Base-by-base conservation (phyloP, 1,139 yeast genomes). In the Geotrichum carabidarum region DNA sequence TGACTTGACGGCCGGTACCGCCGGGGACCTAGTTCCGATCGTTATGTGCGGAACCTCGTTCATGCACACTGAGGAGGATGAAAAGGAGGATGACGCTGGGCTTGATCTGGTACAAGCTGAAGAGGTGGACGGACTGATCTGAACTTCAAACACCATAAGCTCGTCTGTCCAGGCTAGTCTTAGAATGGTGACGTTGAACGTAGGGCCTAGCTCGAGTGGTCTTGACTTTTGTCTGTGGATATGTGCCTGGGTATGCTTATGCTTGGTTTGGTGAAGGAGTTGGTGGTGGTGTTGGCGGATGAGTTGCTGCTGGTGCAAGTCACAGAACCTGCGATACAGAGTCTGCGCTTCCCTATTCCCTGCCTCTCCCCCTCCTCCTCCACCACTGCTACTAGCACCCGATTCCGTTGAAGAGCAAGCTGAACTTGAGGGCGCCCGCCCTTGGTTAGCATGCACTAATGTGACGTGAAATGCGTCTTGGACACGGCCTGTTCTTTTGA, bases 381-480 rank as follows among this genome's bases (percentile, higher is more conserved):
- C 35, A 32, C 9, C 35, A 32, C 35, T 11, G 11, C 9, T 32
- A 32, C 35, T 32, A 32, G 35, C 43, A 27, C 22, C 6, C 22
- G 30, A 14, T n/a, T 38, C 15, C 40, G 30, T 14, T 17, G n/a
- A n/a, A n/a, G n/a, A n/a, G n/a, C n/a, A n/a, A n/a, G 27, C 27
- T 22, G 27, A 22, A 5, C 4, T 3, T 22, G 27, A 22, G 5
- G 27, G 27, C 27, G 27, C 4, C 27, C 27, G 8, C 30, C 30
- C 37, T 18, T 51, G 43, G 7, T 38, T 63, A 0, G 66, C 60
- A 65, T 93, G 98, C 0, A 82, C 80, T 46, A 91, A 67, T 0
- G 99, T 93, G 1, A 91, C 80, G 67, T 93, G 99, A 63, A 88
- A 86, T 41, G 75, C 77, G 0, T 65, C 53, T 62, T 84, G 90